Conservation (phyloP, 768 basidiomycete species). For the Guyanaporus albipodus region DNA sequence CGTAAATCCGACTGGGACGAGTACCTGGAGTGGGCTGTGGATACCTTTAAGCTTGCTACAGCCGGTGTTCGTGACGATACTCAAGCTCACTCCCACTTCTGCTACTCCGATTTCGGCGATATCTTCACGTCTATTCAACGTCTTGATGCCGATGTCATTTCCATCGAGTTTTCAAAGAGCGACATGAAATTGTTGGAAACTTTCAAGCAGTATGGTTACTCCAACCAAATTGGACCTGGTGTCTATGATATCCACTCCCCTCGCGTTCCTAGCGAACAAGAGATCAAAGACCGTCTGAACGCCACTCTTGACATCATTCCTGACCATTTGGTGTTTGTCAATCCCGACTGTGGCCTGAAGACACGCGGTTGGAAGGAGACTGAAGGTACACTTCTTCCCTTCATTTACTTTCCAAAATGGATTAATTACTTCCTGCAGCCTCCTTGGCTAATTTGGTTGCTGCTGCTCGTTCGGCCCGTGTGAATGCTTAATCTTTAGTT, state of each 20-base stretch:
- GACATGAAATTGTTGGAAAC: constrained; percentile 96
- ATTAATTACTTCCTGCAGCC: constrained; percentile 35
- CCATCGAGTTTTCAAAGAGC: constrained; percentile 96
- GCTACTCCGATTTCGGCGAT: constrained; percentile 98
- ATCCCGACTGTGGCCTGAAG: constrained; percentile 98
- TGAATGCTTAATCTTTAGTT: constrained; percentile 57
- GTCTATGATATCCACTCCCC: constrained; percentile 99
- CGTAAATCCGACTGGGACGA: constrained; percentile 94
- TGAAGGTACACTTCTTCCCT: constrained; percentile 50
- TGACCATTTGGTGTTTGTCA: constrained; percentile 79
- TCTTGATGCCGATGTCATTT: constrained; percentile 98
- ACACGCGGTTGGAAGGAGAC: constrained; percentile 99
- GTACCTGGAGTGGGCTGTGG: constrained; percentile 97
- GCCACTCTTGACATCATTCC: constrained; percentile 81
- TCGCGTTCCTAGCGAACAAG: constrained; percentile 89
- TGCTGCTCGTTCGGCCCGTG: constrained; percentile 91
- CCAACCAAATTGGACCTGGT: constrained; percentile 96
- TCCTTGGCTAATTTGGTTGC: constrained; percentile 83
- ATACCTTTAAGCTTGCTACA: constrained; percentile 97
- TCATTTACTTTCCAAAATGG: background rate
- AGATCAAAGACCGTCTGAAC: constrained; percentile 90
- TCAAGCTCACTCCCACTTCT: constrained; percentile 99
- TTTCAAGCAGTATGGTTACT: constrained; percentile 94
- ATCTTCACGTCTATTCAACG: constrained; percentile 97
- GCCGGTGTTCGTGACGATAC: constrained; percentile 92